These are phyloP conservation scores for Trametes coccinea DNA, from an alignment of 768 basidiomycete species.

Conservation along the genomic window DNA sequence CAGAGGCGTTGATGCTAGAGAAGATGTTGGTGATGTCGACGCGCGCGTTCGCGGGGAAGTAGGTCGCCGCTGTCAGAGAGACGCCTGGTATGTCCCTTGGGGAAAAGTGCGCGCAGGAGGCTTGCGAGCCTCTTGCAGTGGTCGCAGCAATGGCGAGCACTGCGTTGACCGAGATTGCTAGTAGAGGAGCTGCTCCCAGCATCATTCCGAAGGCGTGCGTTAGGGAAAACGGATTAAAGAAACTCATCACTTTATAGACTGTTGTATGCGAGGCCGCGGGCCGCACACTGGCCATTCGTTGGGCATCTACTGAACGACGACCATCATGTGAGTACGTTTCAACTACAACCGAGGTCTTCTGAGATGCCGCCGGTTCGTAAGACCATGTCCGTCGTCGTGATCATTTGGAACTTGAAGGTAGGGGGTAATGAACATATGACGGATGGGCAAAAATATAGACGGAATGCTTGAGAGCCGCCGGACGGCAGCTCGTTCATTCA, in stretches of 20 bases:
- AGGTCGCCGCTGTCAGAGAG: background rate
- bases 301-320: background rate
- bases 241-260: no score
- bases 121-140: background rate
- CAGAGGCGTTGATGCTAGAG: slow-evolving; percentile 19
- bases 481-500: no score
- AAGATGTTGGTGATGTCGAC: slow-evolving; percentile 22
- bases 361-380: no score
- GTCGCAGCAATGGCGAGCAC: background rate
- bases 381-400: no score
- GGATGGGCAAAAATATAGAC: no score
- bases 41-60: slow-evolving; percentile 14
- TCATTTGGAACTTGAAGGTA: no score
- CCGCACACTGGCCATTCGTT: background rate
- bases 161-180: background rate
- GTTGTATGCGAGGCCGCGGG: no score
- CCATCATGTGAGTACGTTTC: background rate
- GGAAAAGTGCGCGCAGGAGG: slow-evolving; percentile 10
- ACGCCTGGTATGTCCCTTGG: slow-evolving; percentile 1
- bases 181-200: background rate
- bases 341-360: no score
- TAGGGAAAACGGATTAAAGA: background rate
- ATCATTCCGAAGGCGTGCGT: background rate
- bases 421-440: no score
- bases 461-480: no score